A percentile compares a stretch with the other conserved stretches of the same genome.
Conservation (phyloP, 2,329 filamentous ascomycete species). For the Beauveria caledonica region DNA sequence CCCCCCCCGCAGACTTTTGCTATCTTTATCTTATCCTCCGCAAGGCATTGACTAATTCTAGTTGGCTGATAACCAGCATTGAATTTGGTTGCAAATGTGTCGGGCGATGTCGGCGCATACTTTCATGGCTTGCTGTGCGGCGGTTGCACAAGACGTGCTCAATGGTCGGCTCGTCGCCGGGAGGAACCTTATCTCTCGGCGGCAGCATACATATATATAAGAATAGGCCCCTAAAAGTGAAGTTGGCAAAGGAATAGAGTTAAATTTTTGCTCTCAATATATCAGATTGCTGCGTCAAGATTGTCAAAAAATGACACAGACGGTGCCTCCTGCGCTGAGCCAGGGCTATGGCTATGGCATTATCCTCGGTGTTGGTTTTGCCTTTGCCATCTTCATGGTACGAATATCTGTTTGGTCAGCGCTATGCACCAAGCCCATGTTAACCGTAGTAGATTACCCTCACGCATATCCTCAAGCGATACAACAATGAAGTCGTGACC, state of each 20-base stretch:
- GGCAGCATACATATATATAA: background rate
- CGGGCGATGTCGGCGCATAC: slow-evolving; percentile 2
- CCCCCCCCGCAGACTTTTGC: background rate
- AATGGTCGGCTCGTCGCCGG: background rate
- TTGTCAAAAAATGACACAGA: background rate
- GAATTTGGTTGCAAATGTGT: background rate
- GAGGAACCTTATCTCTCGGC: background rate
- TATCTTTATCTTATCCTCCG: slow-evolving; percentile 10
- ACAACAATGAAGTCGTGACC: slow-evolving; percentile 64
- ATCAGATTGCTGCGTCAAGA: too few relatives aligned
- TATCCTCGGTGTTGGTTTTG: slow-evolving; percentile 63
- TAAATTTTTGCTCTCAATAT: background rate
- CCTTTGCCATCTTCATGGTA: slow-evolving; percentile 65
- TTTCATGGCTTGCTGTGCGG: background rate
- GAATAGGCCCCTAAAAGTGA: background rate
- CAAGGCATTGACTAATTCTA: background rate
- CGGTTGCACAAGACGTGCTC: background rate
- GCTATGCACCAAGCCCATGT: background rate
- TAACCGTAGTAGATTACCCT: slow-evolving; percentile 42
- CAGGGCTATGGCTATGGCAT: slow-evolving; percentile 72
- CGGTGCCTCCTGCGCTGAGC: slow-evolving; percentile 29
- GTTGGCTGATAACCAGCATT: background rate
- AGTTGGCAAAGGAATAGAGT: background rate
- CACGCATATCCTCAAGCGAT: slow-evolving; percentile 61
- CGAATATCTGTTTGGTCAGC: background rate